Base-by-base conservation (phyloP, 371 early-diverging fungal species). In the Mucor piriformis region DNA sequence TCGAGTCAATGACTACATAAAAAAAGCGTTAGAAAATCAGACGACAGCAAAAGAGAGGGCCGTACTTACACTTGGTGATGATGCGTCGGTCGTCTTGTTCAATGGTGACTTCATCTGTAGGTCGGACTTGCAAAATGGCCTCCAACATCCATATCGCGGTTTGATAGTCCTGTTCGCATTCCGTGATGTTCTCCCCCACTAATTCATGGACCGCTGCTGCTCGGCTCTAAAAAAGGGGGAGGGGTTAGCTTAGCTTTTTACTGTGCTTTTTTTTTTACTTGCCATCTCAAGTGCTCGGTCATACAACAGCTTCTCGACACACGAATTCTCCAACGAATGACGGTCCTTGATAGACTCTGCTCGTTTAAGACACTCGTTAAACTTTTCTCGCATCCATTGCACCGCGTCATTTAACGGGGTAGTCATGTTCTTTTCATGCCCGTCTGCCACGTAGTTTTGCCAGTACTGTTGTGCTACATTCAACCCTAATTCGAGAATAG, bases 301-400 rank as follows among this genome's bases (percentile, higher is more conserved):
- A 65, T 90, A 91, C 2, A 91, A 67, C 20, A 90, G 59, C 53
- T 87, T 88, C 20, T 87, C 90, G 5, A 87, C 82, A 21, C 81
- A 76, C 1, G 70, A 68, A 42, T 79, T 79, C 2, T 47, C 29
- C 5, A 21, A 20, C 6, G 21, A 7, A 20, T 50, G 25, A 4
- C 44, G 73, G 73, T 54, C 65, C 65, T 65, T 38, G 15, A 64
- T 49, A 0, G 79, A 35, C 75, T 77, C 51, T 70, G 93, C 95
- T 11, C 87, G 80, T 27, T 93, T 94, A 8, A 94, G 64, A 51
- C 94, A 92, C 51, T 89, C 92, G 64, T 95, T 95, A 66, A 92
- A 94, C 49, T 87, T 82, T 38, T 85, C 88, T 16, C 92, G 84
- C 67, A 95, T 89, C 95, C 95, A 95, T 58, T 91, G 92, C 2